Percentiles rank a stretch among this genome's conserved stretches.
phyloP scores from a whole-genome alignment of 2,329 filamentous ascomycete genomes.

The Penicillium brasilianum region DNA sequence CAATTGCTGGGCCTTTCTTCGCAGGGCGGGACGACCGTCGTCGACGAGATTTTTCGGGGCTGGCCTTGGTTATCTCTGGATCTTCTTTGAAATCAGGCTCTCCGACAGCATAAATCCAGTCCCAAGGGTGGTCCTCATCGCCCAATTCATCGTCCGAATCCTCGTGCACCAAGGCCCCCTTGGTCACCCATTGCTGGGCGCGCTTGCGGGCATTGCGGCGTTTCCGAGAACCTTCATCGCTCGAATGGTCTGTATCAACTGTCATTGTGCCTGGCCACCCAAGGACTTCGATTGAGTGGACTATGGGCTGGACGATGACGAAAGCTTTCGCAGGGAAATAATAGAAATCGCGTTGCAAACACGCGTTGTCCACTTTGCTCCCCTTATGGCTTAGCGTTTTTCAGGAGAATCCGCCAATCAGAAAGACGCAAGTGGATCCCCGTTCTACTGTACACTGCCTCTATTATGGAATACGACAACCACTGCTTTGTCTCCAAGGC shows the following conservation, averaged over 20 bases:
- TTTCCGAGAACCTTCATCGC: conserved; percentile 19
- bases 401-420: conserved; percentile 4
- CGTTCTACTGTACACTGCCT: too few species aligned
- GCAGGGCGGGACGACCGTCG: conserved; percentile 38
- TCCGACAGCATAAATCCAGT: conserved; percentile 70
- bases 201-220: conserved; percentile 40
- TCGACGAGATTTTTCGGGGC: conserved; percentile 31
- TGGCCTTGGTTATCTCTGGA: conserved; percentile 15
- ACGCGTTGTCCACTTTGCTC: conserved; percentile 44
- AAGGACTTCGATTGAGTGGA: background rate
- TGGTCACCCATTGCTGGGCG: conserved; percentile 58
- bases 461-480: too few species aligned
- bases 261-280: conserved; percentile 26
- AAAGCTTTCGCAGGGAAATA: conserved; percentile 13
- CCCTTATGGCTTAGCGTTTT: conserved; percentile 32
- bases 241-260: conserved; percentile 21
- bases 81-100: conserved; percentile 31
- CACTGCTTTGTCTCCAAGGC: conserved; percentile 17
- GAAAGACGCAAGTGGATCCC: too few species aligned
- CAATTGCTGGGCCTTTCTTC: conserved; percentile 58
- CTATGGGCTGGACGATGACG: conserved; percentile 8
- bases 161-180: conserved; percentile 69
- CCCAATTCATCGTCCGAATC: conserved; percentile 89
- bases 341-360: conserved; percentile 28
- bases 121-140: conserved; percentile 73